Percentiles rank a stretch among this genome's conserved stretches.
Evolutionary conservation across 805 yeast species (phyloP).

Genomic region (Blastobotrys peoriensis): DNA sequence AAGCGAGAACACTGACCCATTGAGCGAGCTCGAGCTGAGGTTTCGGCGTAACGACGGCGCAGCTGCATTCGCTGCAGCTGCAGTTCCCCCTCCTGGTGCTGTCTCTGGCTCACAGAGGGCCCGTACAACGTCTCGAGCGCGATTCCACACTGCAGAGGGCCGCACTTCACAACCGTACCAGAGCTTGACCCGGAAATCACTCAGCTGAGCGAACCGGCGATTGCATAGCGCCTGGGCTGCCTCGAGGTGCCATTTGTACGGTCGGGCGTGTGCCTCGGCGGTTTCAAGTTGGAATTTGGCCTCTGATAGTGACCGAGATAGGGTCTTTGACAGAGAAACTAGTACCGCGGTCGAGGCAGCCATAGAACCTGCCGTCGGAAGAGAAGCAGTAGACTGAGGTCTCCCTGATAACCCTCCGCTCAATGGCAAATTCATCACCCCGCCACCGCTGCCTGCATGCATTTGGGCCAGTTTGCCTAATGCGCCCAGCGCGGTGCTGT

Average conservation of each 20-base stretch:
- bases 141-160: constrained; percentile 17
- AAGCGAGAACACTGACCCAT: constrained; percentile 19
- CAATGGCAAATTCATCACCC: neutral
- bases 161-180: constrained; percentile 25
- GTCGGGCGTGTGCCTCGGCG: constrained; percentile 10
- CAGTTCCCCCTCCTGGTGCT: constrained; percentile 1
- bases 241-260: constrained; percentile 13
- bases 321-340: neutral
- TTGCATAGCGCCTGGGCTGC: constrained; percentile 11
- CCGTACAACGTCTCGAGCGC: constrained; percentile 24
- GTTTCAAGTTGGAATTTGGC: constrained; percentile 8
- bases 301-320: constrained; percentile 2
- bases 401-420: neutral
- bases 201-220: constrained; percentile 6
- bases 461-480: neutral
- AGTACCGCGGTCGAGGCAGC: neutral
- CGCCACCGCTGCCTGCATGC: neutral
- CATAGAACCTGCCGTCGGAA: neutral
- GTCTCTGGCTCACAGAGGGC: constrained; percentile 12
- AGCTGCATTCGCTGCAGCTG: neutral
- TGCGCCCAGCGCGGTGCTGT: neutral
- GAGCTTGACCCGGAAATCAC: constrained; percentile 20
- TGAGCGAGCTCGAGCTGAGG: constrained; percentile 19
- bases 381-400: neutral
- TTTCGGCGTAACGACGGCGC: constrained; percentile 16